Conservation (phyloP, 1,284 basidiomycete species). For the Apiotrichum gracile region DNA sequence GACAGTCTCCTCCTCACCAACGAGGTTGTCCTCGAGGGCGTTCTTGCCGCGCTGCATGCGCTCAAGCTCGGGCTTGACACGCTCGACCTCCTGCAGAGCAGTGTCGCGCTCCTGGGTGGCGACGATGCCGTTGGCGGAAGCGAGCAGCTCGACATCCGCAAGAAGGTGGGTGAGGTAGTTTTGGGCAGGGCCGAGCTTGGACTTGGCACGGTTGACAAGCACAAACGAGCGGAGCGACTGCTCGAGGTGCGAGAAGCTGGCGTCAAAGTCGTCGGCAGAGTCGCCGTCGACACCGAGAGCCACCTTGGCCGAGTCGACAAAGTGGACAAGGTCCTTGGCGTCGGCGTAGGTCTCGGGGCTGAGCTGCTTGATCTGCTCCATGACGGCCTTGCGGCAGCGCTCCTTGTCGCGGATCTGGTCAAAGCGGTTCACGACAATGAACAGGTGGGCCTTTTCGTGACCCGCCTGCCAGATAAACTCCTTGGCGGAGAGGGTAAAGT, state of each 20-base stretch:
- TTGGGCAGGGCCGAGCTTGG: constrained; percentile 91
- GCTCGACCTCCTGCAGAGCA: constrained; percentile 65
- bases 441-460: constrained; percentile 96
- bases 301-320: constrained; percentile 77
- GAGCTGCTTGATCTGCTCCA: constrained; percentile 91
- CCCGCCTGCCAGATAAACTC: constrained; percentile 92
- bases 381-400: constrained; percentile 79
- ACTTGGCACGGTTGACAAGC: constrained; percentile 87
- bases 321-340: constrained; percentile 90
- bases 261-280: constrained; percentile 51
- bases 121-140: constrained; percentile 76
- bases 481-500: constrained; percentile 92
- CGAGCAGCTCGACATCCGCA: constrained; percentile 80
- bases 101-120: constrained; percentile 73
- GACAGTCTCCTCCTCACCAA: constrained; percentile 71
- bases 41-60: constrained; percentile 73
- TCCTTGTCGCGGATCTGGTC: constrained; percentile 94
- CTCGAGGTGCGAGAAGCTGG: constrained; percentile 81
- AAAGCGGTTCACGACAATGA: constrained; percentile 96
- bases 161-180: constrained; percentile 88
- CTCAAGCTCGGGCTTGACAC: constrained; percentile 75
- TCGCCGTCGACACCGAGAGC: constrained; percentile 37
- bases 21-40: constrained; percentile 69
- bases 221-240: constrained; percentile 91
- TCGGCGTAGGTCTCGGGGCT: constrained; percentile 89